Evolutionary conservation across 306 rosid genomes (phyloP), one percentile per base, ranked within the genome.

Genomic region (Cyclanthera cordifolia): DNA sequence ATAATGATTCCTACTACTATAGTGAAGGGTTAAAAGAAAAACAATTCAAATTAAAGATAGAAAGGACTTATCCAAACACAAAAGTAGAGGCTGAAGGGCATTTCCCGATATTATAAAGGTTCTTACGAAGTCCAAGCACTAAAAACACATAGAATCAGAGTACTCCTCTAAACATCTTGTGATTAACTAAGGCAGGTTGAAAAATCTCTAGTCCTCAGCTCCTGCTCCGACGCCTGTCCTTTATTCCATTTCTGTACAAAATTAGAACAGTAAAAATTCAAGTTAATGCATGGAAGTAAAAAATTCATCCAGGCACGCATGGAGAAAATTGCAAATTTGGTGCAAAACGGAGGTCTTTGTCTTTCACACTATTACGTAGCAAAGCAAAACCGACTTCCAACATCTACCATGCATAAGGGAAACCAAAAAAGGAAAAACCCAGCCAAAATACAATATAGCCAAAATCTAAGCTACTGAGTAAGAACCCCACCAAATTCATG

Each of bases 191-290:
- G 67, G 71, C 78, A 72, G 57, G 69, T 39, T 65, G 67, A 69
- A 37, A 53, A 60, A 70, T 57, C 72, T 8, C 30, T 60, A 45
- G 67, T 72, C 78, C 69, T 90, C 76, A 93, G 76, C 99, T 93
- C 78, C 96, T 88, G 90, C 96, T 90, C 19, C 96, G 70, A 79
- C 87, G 95, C 0, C 96, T 87, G 32, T 93, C 99, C 85, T 87
- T 90, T 53, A 88, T 52, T 34, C 96, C 96, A 78, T 90, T 93
- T 69, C 99, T 93, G 91, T 79, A 89, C 32, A 53, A 59, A 47
- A 72, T 41, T 25, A 2, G 6, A 43, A 70, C 14, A 34, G 21
- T 6, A n/a, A 39, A 19, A 2, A 53, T 70, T 14, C 48, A 43
- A 1, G 48, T 43, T 21, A 4, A 51, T 19, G 39, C 7, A 16